These are phyloP conservation scores for Fragilaria crotonensis DNA, from an alignment of 108 stramenopile genomes.

Conservation along the genomic window DNA sequence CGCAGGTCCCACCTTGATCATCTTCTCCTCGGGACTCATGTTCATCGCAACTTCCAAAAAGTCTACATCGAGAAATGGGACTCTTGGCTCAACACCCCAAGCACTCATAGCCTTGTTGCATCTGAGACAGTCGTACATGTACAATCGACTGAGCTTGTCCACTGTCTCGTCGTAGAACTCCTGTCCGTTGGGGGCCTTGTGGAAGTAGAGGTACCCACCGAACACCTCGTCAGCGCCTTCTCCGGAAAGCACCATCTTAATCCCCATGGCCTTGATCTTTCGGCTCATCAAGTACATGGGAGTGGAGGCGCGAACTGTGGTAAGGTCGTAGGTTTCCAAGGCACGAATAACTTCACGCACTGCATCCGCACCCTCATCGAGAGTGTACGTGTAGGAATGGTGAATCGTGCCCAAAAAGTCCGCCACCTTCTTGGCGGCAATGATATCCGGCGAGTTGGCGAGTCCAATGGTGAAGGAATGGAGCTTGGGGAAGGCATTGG, in stretches of 20 bases:
- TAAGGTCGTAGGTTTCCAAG: constrained; percentile 97
- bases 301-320: constrained; percentile 94
- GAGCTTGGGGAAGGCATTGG: constrained; percentile 78
- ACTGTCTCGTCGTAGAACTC: constrained; percentile 96
- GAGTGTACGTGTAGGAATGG: constrained; percentile 93
- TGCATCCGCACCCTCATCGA: constrained; percentile 97
- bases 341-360: constrained; percentile 91
- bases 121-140: constrained; percentile 97
- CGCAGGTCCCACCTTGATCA: constrained; percentile 79
- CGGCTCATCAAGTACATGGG: constrained; percentile 98
- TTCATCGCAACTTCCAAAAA: constrained; percentile 96
- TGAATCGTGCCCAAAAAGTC: constrained; percentile 95
- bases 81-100: constrained; percentile 96
- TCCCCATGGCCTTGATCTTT: constrained; percentile 99
- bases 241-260: constrained; percentile 98
- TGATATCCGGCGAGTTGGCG: constrained; percentile 86
- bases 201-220: constrained; percentile 99
- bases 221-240: constrained; percentile 99
- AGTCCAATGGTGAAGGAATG: constrained; percentile 97
- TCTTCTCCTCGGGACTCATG: constrained; percentile 91
- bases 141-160: constrained; percentile 88
- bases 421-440: constrained; percentile 91
- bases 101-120: constrained; percentile 98
- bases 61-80: constrained; percentile 96
- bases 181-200: constrained; percentile 95